Base-by-base conservation (phyloP, 192 early-diverging fungal genomes). In the Podila verticillata region DNA sequence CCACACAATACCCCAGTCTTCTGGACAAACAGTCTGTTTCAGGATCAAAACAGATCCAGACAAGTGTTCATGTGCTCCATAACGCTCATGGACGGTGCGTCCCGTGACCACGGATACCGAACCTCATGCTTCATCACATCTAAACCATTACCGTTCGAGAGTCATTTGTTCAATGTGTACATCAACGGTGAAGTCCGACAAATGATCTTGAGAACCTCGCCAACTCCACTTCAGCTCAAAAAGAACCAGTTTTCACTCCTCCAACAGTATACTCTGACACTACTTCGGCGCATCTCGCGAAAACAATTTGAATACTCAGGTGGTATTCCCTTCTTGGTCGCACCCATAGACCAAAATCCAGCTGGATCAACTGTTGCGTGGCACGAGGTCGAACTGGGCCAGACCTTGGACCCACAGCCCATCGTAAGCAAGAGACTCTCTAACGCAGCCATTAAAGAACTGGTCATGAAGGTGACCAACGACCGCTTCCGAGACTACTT, bases 261-360 rank as follows among this genome's bases (percentile, higher is more conserved):
- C 0, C 84, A 82, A 13, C 70, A 84, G 19, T 92, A 87, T 57
- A 92, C 89, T 0, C 63, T 90, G 8, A 74, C 83, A 15, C 31
- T 89, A 10, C 65, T 90, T 48, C 61, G 73, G 7, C 82, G 87
- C 5, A 74, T 91, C 8, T 65, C 83, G 30, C 83, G 87, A 30
- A 82, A 81, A 61, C 75, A 73, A 7, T 86, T 89, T 59, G 56
- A 70, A 26, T 92, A 90, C 74, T 48, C 84, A 31, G 81, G 82
- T 13, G 74, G 85, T 24, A 71, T 90, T 34, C 85, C 91, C 0
- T 89, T 84, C 31, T 79, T 92, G 30, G 32, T 94, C 24, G 89
- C 83, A 4, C 93, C 93, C 3, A 61, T 71, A 15, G 71, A 85
- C 59, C 68, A 85, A 58, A 72, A 80, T 44, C 39, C 39, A 44